Base-by-base conservation (phyloP, 2,329 filamentous ascomycete genomes). In the Exophiala phaeomuriformis region DNA sequence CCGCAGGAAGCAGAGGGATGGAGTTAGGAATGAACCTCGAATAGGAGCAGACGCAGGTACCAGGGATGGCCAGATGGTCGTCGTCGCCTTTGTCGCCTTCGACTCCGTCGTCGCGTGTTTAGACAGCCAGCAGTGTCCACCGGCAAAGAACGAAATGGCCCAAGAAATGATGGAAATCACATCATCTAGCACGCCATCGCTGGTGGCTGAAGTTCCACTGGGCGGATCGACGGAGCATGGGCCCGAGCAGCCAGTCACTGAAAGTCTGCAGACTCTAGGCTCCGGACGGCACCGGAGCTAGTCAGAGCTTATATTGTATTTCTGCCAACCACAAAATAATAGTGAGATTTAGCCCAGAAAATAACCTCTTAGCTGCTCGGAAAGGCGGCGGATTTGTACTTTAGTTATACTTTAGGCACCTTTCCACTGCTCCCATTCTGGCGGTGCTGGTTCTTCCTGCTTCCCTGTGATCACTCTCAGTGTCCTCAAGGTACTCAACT, bases 91-190 rank as follows among this genome's bases (percentile, higher is more conserved):
- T 19, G 19, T 19, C 19, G 19, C 19, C 19, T 19, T 19, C 19
- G 19, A 19, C 19, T 19, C 19, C 19, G 19, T 19, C 19, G 19
- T 19, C 19, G 19, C 19, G 19, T 19, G 19, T 19, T 19, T 19
- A 19, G 19, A 19, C 19, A 19, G 19, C 19, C 19, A 19, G 19
- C 19, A 2, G 19, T 19, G 19, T 19, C 19, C 19, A 19, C 19
- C 19, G 19, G 19, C 19, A 19, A 19, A 35, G 46, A 10, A 19
- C 35, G 5, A 40, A 41, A 51, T 51, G 49, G 31, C 10, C n/a
- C 8, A 36, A 51, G 31, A 37, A n/a, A 51, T 51, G 49, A 29
- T 45, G 40, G 35, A 51, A 51, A 51, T 51, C 40, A 33, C 41
- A 39, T 32, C 44, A 47, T 47, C 32, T 47, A 10, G 44, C 44